Conservation (phyloP, 257 asterid genomes). For the Echium plantagineum region DNA sequence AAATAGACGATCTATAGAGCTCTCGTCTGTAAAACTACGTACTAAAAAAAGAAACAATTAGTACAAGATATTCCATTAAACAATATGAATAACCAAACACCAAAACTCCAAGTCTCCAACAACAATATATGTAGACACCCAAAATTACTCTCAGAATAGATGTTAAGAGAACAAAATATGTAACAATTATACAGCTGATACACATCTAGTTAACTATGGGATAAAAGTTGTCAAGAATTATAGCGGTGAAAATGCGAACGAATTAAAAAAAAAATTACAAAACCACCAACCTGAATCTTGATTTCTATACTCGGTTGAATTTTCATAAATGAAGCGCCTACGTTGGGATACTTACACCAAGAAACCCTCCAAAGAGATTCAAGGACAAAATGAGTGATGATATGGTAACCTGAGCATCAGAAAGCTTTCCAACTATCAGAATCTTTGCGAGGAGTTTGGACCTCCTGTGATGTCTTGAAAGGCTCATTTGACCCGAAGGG, state of each 20-base stretch:
- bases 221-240: no score
- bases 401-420: constrained; percentile 18
- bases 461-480: constrained; percentile 50
- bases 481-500: constrained; percentile 63
- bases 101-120: no score
- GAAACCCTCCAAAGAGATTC: not conserved
- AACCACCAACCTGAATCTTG: not conserved
- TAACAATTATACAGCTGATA: not conserved
- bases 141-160: constrained; percentile 5
- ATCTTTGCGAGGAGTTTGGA: constrained; percentile 58
- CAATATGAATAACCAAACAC: no score
- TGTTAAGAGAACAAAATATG: constrained; percentile 8
- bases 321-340: not conserved
- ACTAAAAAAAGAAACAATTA: no score
- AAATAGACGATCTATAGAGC: no score
- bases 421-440: constrained; percentile 83
- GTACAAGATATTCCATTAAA: no score
- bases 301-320: not conserved
- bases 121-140: not conserved
- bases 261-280: constrained; percentile 5
- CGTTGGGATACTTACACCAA: not conserved
- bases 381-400: constrained; percentile 2
- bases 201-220: no score
- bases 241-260: no score
- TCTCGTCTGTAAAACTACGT: no score